Base-by-base conservation (phyloP, 352 stramenopile species). In the Pythium guiyangense region DNA sequence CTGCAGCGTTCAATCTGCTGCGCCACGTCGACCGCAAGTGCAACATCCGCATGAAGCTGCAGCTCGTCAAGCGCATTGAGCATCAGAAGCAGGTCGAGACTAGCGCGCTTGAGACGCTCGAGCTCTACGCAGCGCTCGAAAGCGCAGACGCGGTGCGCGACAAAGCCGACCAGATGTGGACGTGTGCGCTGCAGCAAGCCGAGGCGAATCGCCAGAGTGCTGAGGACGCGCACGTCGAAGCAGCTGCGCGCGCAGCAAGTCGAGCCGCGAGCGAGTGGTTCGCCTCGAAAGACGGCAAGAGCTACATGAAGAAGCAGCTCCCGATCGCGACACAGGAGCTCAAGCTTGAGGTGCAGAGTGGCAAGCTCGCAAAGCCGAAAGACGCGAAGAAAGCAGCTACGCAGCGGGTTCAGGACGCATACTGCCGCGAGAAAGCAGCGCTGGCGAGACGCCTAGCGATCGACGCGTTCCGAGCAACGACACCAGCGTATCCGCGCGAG, bases 11-110 rank as follows among this genome's bases (percentile, higher is more conserved):
- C 49, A 65, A 73, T 27, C 49, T 85, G n/a, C 61, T 92, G 6
- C 58, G 51, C 2, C 59, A 52, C n/a, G 68, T 85, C 6, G 69
- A 85, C 50, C 61, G 62, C 27, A 70, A 70, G 6, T 85, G 77
- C 60, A 86, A 85, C 52, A 50, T 89, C 29, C 77, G 73, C 3
- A 60, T 86, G 34, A 86, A 82, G 35, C 86, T 89, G 61, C 76
- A 86, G 37, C 51, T 72, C 2, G 62, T 86, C 46, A 63, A 74
- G 29, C 81, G 77, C 25, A 57, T 80, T 12, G 59, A 79, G 22
- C 20, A 20, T 0, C 54, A 39, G 2, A 11, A 74, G 11, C 54
- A 58, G 18, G 55, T 45, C 1, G 66, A 74, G 9, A 39, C 43
- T 0, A 35, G 34, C 9, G 51, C 34, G 1, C 10, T 52, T 0